Percentiles rank a stretch among this genome's conserved stretches.
phyloP scores from a whole-genome alignment of 1,139 yeast genomes.

The Suhomyces anneliseae region DNA sequence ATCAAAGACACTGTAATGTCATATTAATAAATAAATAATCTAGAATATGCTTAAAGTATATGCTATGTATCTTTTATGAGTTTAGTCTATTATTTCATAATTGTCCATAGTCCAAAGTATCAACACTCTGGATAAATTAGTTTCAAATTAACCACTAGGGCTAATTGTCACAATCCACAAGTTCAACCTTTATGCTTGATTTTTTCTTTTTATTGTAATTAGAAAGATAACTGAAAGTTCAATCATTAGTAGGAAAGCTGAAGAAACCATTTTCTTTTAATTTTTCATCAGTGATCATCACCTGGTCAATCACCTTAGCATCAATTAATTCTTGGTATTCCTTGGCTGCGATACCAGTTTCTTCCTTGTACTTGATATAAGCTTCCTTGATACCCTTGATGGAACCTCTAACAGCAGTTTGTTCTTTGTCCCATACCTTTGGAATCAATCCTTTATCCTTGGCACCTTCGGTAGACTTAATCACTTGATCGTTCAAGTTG shows the following conservation, averaged over 20 bases:
- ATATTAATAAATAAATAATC: too few species aligned
- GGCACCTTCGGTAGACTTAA: slow-evolving; percentile 20
- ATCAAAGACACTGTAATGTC: too few species aligned
- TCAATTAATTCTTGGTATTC: slow-evolving; percentile 34
- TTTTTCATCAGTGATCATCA: slow-evolving; percentile 20
- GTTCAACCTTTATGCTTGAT: too few species aligned
- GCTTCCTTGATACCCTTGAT: slow-evolving; percentile 38
- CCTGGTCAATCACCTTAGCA: slow-evolving; percentile 19
- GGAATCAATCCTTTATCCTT: slow-evolving; percentile 33
- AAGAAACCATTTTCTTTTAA: slow-evolving; percentile 20
- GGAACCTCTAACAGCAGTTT: slow-evolving; percentile 32
- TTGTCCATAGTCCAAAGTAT: too few species aligned
- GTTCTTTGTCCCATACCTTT: slow-evolving; percentile 37
- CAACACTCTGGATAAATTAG: too few species aligned
- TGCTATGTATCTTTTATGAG: too few species aligned
- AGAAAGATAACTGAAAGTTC: too few species aligned
- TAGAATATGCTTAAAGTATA: too few species aligned
- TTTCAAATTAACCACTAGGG: too few species aligned
- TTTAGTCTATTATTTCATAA: too few species aligned
- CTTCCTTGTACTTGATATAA: slow-evolving; percentile 30
- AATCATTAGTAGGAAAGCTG: slow-evolving; percentile 5
- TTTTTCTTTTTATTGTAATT: too few species aligned
- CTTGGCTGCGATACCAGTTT: slow-evolving; percentile 29
- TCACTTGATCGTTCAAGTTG: slow-evolving; percentile 37
- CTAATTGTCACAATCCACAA: too few species aligned